Percentiles rank a stretch among this genome's conserved stretches.
Conservation (phyloP, 371 early-diverging fungal species). For the Mucor plumbeus region DNA sequence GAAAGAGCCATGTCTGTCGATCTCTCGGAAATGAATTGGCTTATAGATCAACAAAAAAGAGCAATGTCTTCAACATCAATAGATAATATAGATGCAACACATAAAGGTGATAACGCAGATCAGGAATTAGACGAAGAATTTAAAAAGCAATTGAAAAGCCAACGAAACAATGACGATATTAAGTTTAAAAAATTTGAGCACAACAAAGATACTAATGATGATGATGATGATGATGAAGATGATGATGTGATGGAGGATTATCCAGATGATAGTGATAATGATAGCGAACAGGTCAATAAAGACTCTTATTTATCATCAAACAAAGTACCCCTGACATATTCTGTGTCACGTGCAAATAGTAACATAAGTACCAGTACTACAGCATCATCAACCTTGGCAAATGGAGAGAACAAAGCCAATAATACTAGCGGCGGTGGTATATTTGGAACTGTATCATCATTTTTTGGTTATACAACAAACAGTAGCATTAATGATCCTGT, state of each 20-base stretch:
- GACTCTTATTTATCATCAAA: neutral
- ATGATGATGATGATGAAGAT: constrained; percentile 4
- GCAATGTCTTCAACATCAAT: constrained; percentile 1
- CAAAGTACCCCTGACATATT: constrained; percentile 23
- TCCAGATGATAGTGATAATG: constrained; percentile 25
- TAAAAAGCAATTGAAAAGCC: constrained; percentile 27
- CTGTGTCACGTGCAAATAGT: constrained; percentile 23
- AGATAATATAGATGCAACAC: neutral
- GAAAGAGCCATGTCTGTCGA: constrained; percentile 6
- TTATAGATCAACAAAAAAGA: constrained; percentile 40
- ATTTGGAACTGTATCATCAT: constrained; percentile 16
- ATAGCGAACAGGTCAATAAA: constrained; percentile 9
- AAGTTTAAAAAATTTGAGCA: constrained; percentile 37
- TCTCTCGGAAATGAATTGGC: constrained; percentile 23
- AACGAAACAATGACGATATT: constrained; percentile 34
- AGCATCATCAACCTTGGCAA: neutral
- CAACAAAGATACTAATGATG: neutral
- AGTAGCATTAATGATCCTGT: neutral
- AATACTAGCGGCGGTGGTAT: neutral
- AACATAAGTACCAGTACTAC: neutral
- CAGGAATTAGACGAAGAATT: constrained; percentile 36
- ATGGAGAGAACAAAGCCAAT: neutral
- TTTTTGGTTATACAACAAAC: constrained; percentile 15
- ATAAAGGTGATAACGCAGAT: constrained; percentile 8
- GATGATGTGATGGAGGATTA: constrained; percentile 20